Percentiles rank a stretch among this genome's conserved stretches.
These are phyloP conservation scores for Kwoniella mangroviensis DNA, from an alignment of 768 basidiomycete genomes.

Conservation along the genomic window DNA sequence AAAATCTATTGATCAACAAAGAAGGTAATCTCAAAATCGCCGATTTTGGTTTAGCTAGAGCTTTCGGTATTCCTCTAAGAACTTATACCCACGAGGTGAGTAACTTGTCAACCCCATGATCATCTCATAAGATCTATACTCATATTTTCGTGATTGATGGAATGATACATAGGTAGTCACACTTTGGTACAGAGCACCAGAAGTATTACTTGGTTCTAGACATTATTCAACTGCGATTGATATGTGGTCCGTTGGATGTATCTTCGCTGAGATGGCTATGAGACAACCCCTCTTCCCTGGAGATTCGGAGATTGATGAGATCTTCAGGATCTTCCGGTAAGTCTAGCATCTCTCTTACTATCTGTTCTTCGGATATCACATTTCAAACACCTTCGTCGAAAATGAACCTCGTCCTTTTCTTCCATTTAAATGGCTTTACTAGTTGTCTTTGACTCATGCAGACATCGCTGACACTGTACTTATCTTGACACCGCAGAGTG, in stretches of 20 bases:
- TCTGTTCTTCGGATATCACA: not conserved
- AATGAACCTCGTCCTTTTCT: too few species aligned
- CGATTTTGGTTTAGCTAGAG: slow-evolving; percentile 93
- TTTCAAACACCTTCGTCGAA: too few species aligned
- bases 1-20: slow-evolving; percentile 91
- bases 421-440: too few species aligned
- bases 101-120: not conserved
- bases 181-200: slow-evolving; percentile 97
- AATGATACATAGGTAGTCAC: slow-evolving; percentile 79
- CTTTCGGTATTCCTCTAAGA: slow-evolving; percentile 96
- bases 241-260: slow-evolving; percentile 99
- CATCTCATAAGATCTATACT: too few species aligned
- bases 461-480: not conserved
- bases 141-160: too few species aligned
- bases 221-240: slow-evolving; percentile 98
- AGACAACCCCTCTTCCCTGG: slow-evolving; percentile 91
- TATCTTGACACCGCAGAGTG: slow-evolving; percentile 63
- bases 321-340: slow-evolving; percentile 98
- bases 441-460: not conserved
- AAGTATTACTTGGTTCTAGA: slow-evolving; percentile 91
- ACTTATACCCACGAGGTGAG: slow-evolving; percentile 98
- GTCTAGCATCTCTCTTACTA: slow-evolving; percentile 33
- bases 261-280: slow-evolving; percentile 99
- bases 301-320: slow-evolving; percentile 99
- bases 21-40: slow-evolving; percentile 90